Evolutionary conservation across 2,329 filamentous ascomycete genomes (phyloP).

Genomic region (Pseudocercospora eumusae): DNA sequence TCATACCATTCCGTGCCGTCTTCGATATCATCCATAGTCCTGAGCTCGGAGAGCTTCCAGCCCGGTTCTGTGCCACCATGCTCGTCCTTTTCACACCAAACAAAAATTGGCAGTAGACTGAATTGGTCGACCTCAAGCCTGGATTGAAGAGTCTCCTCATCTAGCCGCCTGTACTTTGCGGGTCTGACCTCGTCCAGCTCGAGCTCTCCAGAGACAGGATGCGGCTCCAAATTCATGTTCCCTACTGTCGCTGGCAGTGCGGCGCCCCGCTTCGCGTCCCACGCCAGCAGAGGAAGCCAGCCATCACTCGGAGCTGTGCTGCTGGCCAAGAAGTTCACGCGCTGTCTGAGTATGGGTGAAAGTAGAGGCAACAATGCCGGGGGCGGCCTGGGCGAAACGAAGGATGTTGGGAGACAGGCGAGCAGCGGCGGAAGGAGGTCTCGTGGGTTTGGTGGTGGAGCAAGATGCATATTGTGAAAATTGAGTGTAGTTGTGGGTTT

Average conservation of each 20-base stretch:
- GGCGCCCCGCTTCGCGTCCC: constrained; percentile 60
- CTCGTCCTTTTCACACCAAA: constrained; percentile 69
- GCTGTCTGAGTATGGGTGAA: constrained; percentile 64
- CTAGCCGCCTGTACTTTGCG: constrained; percentile 66
- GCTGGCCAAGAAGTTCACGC: constrained; percentile 62
- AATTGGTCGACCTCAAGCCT: constrained; percentile 64
- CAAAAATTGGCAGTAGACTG: constrained; percentile 63
- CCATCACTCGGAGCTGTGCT: constrained; percentile 47
- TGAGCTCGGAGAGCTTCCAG: constrained; percentile 73
- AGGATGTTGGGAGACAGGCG: constrained; percentile 63
- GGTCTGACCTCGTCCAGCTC: constrained; percentile 69
- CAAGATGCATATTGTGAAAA: constrained; percentile 49
- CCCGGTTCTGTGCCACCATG: constrained; percentile 58
- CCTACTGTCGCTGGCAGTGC: constrained; percentile 63
- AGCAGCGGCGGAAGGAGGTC: constrained; percentile 63
- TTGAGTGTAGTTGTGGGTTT: neutral
- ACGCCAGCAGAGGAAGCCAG: constrained; percentile 74
- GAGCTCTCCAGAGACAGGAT: constrained; percentile 77
- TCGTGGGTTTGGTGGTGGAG: constrained; percentile 56
- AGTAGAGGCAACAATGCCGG: constrained; percentile 62
- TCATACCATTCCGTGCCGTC: constrained; percentile 61
- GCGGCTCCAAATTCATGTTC: constrained; percentile 69
- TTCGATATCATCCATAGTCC: constrained; percentile 56
- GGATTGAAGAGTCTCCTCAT: constrained; percentile 73
- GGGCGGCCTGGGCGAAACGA: constrained; percentile 60